These are phyloP conservation scores for Saturnispora halmiae DNA, from an alignment of 805 yeast species.

Conservation along the genomic window DNA sequence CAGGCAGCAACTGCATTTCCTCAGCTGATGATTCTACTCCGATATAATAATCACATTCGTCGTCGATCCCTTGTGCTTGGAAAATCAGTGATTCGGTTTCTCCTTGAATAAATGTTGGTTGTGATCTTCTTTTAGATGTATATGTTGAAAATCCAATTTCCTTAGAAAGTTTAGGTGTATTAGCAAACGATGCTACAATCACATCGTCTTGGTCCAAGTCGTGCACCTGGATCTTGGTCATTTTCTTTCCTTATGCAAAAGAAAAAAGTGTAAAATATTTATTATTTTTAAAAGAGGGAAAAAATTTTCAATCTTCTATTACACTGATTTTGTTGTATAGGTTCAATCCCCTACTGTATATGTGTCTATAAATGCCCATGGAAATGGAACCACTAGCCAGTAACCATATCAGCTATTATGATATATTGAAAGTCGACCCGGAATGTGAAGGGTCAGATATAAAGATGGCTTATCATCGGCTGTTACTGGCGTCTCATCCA, in stretches of 20 bases:
- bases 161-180: slow-evolving; percentile 58
- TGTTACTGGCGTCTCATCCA: slow-evolving; percentile 64
- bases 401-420: slow-evolving; percentile 37
- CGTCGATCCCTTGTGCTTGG: slow-evolving; percentile 44
- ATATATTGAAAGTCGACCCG: slow-evolving; percentile 43
- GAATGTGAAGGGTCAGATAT: slow-evolving; percentile 35
- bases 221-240: slow-evolving; percentile 6
- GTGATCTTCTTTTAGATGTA: slow-evolving; percentile 33
- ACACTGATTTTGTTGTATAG: background rate
- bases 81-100: slow-evolving; percentile 67
- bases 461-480: slow-evolving; percentile 53
- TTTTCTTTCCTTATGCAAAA: background rate
- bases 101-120: slow-evolving; percentile 54
- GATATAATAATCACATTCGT: slow-evolving; percentile 50
- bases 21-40: slow-evolving; percentile 37
- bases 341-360: too few species aligned
- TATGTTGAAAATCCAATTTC: slow-evolving; percentile 56
- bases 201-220: slow-evolving; percentile 8
- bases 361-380: background rate
- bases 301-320: background rate
- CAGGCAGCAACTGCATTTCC: slow-evolving; percentile 46
- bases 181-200: slow-evolving; percentile 62
- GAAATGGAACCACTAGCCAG: slow-evolving; percentile 3
- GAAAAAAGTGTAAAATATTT: slow-evolving; percentile 1
- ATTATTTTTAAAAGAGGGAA: background rate